Conservation (phyloP, 305 asterid species). For the Fraxinus paxiana region DNA sequence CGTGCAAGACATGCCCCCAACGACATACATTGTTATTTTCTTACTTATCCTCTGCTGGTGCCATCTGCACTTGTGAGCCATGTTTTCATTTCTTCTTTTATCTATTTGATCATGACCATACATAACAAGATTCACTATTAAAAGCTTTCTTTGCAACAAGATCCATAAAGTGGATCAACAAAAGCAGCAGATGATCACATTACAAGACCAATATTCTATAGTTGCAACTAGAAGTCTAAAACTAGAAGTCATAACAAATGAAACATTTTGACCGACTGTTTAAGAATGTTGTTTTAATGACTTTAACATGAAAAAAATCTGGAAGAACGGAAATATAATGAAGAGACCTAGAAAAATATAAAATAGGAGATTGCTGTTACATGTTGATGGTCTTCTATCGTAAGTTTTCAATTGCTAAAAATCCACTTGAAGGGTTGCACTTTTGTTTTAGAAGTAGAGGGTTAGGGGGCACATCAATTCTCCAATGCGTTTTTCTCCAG, state of each 20-base stretch:
- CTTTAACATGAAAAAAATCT: background rate
- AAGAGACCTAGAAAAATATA: background rate
- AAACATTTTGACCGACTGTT: background rate
- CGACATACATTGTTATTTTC: background rate
- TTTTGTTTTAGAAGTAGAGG: background rate
- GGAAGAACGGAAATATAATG: background rate
- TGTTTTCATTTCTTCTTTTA: background rate
- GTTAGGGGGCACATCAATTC: background rate
- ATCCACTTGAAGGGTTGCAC: background rate
- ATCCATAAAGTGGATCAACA: background rate
- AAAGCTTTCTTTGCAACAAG: background rate
- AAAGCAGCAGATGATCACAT: background rate
- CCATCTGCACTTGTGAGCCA: background rate
- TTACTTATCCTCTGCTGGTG: background rate
- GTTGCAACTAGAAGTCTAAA: background rate
- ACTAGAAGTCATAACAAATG: background rate
- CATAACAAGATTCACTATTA: background rate
- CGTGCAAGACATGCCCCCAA: background rate
- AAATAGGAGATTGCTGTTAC: background rate
- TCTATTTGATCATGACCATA: background rate
- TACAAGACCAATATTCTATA: background rate
- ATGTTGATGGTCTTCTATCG: background rate
- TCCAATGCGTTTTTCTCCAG: background rate
- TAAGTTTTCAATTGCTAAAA: background rate
- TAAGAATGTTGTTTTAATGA: background rate